Evolutionary conservation across 2,329 filamentous ascomycete genomes (phyloP).

Genomic region (Fusarium veterinarium): DNA sequence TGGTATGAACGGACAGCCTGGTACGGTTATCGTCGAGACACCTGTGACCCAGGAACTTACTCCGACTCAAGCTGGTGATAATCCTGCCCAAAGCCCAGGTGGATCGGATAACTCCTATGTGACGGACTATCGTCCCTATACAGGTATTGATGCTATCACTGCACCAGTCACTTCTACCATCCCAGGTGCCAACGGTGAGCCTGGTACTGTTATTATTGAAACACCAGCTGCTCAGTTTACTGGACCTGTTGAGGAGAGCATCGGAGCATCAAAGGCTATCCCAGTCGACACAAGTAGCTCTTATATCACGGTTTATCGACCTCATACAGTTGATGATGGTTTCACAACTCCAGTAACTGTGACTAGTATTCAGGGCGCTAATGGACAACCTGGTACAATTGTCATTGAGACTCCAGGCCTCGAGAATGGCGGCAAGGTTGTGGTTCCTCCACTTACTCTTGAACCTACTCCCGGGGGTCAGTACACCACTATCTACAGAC

Average conservation of each 20-base stretch:
- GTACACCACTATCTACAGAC: too few relatives aligned
- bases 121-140: slow-evolving; percentile 10
- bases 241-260: too few relatives aligned
- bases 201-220: slow-evolving; percentile 21
- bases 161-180: background rate
- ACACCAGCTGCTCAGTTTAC: background rate
- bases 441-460: too few relatives aligned
- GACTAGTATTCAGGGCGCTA: too few relatives aligned
- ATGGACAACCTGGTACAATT: too few relatives aligned
- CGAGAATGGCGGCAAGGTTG: too few relatives aligned
- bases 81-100: background rate
- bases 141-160: background rate
- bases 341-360: too few relatives aligned
- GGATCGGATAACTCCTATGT: background rate
- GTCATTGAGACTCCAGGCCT: too few relatives aligned
- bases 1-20: slow-evolving; percentile 4
- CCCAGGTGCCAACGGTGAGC: background rate
- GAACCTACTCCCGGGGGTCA: too few relatives aligned
- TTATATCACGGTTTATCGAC: slow-evolving; percentile 20
- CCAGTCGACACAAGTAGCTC: background rate
- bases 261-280: too few relatives aligned
- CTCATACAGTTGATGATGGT: background rate
- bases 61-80: background rate
- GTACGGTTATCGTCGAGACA: slow-evolving; percentile 8
- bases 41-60: background rate